Evolutionary conservation across 768 basidiomycete species (phyloP).

Genomic region (Rhodotorula toruloides): DNA sequence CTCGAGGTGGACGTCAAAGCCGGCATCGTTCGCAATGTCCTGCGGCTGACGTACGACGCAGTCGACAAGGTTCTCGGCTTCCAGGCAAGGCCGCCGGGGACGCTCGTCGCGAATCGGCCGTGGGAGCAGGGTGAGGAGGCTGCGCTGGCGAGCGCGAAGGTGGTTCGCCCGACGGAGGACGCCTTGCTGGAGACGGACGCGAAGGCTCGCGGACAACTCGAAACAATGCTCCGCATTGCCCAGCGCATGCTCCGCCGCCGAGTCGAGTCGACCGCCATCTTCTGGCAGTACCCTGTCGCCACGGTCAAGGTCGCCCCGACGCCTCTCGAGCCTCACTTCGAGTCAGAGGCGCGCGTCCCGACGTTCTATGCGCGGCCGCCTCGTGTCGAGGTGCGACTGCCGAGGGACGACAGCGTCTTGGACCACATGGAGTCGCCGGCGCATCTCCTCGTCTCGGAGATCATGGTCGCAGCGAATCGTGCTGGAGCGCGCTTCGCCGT

Average conservation of each 20-base stretch:
- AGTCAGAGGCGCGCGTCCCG: neutral
- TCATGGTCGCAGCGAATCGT: conserved; percentile 74
- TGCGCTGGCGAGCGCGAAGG: neutral
- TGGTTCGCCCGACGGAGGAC: conserved; percentile 10
- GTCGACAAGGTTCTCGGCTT: conserved; percentile 53
- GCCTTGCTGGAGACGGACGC: conserved; percentile 10
- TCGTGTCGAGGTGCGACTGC: conserved; percentile 10
- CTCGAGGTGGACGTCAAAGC: conserved; percentile 65
- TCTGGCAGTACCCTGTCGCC: conserved; percentile 24
- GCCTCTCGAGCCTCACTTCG: conserved; percentile 1
- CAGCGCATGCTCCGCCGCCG: conserved; percentile 5
- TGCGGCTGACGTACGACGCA: conserved; percentile 60
- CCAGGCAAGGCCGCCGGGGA: conserved; percentile 35
- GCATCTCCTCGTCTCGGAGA: conserved; percentile 62
- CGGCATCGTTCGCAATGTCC: conserved; percentile 67
- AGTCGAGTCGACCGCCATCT: conserved; percentile 18
- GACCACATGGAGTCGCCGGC: conserved; percentile 46
- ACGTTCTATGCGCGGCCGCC: conserved; percentile 12
- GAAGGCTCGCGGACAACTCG: neutral
- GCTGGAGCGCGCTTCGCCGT: conserved; percentile 66
- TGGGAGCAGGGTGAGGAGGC: neutral
- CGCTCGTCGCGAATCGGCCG: conserved; percentile 45
- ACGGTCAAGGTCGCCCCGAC: conserved; percentile 23
- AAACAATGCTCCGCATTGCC: conserved; percentile 11
- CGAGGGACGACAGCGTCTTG: neutral